Evolutionary conservation across 495 filamentous ascomycete species (phyloP), one percentile per base, ranked within the genome.

Genomic region (Lineolata rhizophorae): DNA sequence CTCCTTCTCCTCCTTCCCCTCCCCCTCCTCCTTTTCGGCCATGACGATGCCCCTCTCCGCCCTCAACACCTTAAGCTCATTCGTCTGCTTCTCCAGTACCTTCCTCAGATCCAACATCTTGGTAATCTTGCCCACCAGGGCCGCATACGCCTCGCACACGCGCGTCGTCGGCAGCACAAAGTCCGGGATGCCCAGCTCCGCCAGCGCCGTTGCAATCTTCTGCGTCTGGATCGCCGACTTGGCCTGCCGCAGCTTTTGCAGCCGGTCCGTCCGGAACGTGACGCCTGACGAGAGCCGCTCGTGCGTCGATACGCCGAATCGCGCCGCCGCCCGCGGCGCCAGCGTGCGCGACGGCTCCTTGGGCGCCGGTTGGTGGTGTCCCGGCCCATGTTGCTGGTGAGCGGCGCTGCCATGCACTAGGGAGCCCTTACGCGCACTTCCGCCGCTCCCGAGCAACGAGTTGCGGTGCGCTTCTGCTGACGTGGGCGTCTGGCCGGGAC

Each of bases 151-250:
- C 42, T 70, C 71, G 27, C 74, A 72, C 1, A 91, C 80, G 1
- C 63, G 65, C 12, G 67, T 66, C 0, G 90, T 95, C 0, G 85
- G 83, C 72, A 97, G 90, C 14, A 95, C 60, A 4, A 81, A 57
- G 1, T 70, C 57, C 0, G 80, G 73, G 29, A 95, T 69, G 29
- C 77, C 76, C 9, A 93, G 61, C 46, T 95, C 76, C 13, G 65
- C 59, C 12, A 95, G 64, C 3, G 71, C 74, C 13, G 71, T 67
- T 21, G 62, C 73, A 35, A 94, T 79, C 44, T 83, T 80, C 40
- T 67, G 57, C 20, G 80, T 78, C 48, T 90, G 80, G 10, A 78
- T 67, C 28, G 74, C 71, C 14, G 67, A 75, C 52, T 94, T 94
- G 31, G 76, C 77, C 37, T 74, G 70, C 30, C 78, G 72, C 19